Percentiles rank a stretch among this genome's conserved stretches.
Conservation (phyloP, 2,329 filamentous ascomycete genomes). For the Epicoccum nigrum region DNA sequence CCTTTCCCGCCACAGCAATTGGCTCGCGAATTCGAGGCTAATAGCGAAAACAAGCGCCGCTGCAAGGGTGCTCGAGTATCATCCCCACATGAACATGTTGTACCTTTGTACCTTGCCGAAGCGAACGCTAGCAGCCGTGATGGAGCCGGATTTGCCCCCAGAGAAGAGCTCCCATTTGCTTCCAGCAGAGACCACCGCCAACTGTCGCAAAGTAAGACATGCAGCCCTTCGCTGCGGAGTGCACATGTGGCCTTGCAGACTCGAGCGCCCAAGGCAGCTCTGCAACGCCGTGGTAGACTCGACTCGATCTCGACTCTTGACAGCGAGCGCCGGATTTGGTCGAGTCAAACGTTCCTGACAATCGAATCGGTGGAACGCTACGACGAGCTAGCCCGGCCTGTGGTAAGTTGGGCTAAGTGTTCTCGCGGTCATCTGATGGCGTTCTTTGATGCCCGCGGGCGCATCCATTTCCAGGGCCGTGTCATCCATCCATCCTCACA, state of each 20-base stretch:
- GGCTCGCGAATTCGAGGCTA: constrained; percentile 34
- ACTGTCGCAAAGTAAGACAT: constrained; percentile 13
- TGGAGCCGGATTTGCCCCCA: constrained; percentile 21
- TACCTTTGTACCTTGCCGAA: constrained; percentile 50
- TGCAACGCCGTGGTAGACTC: constrained; percentile 3
- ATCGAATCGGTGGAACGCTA: constrained; percentile 16
- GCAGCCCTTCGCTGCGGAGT: constrained; percentile 5
- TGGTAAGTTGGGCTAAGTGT: constrained; percentile 3
- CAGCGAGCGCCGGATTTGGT: constrained; percentile 2
- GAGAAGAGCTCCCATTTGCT: background rate
- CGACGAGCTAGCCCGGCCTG: constrained; percentile 9
- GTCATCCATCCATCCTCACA: constrained; percentile 5
- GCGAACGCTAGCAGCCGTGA: constrained; percentile 43
- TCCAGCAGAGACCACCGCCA: constrained; percentile 1
- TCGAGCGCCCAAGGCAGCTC: constrained; percentile 2
- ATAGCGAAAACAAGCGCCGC: constrained; percentile 33
- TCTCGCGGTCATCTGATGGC: constrained; percentile 21
- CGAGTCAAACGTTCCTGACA: constrained; percentile 14
- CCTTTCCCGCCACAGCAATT: constrained; percentile 29
- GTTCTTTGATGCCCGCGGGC: constrained; percentile 13
- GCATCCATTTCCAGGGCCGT: constrained; percentile 12
- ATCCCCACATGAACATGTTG: constrained; percentile 39
- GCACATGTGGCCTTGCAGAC: constrained; percentile 14
- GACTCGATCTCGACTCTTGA: constrained; percentile 9
- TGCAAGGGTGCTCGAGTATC: constrained; percentile 45